Conservation (phyloP, 306 rosid genomes). For the Cucurbita moschata region DNA sequence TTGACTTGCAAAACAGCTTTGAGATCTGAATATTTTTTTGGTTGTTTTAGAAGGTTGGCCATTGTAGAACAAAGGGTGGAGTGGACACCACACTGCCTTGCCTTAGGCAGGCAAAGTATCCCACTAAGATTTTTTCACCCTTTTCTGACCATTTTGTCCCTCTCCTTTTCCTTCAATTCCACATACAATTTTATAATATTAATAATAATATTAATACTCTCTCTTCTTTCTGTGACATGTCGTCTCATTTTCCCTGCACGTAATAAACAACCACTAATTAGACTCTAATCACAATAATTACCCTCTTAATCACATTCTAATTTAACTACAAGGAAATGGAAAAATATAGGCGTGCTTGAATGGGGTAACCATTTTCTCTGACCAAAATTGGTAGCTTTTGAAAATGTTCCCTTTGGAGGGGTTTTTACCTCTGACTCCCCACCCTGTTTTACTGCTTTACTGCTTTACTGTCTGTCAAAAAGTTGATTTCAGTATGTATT, state of each 20-base stretch:
- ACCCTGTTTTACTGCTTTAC: conserved; percentile 1
- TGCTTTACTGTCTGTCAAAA: conserved; percentile 3
- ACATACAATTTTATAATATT: not conserved
- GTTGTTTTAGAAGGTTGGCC: conserved; percentile 8
- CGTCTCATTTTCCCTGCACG: conserved; percentile 5
- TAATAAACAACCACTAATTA: not conserved
- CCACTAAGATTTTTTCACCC: conserved; percentile 42
- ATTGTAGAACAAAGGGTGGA: conserved; percentile 32
- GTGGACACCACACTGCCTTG: conserved; percentile 68
- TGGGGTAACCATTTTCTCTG: not conserved
- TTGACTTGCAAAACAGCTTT: not conserved
- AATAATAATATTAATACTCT: conserved; percentile 13
- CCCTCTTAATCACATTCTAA: not conserved
- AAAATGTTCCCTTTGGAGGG: conserved; percentile 1
- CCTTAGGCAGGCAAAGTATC: conserved; percentile 65
- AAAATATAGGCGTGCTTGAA: conserved; percentile 4
- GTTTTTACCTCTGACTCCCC: not conserved
- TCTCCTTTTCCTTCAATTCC: conserved; percentile 15
- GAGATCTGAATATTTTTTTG: not conserved
- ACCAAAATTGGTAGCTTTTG: not conserved
- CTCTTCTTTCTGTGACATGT: conserved; percentile 2
- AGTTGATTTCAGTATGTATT: not conserved
- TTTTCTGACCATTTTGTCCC: not conserved
- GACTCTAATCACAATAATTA: not conserved
- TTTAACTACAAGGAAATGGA: not conserved